Evolutionary conservation across 73 alveolate species (phyloP), one percentile per base, ranked within the genome.

Genomic region (Paramecium primaurelia): DNA sequence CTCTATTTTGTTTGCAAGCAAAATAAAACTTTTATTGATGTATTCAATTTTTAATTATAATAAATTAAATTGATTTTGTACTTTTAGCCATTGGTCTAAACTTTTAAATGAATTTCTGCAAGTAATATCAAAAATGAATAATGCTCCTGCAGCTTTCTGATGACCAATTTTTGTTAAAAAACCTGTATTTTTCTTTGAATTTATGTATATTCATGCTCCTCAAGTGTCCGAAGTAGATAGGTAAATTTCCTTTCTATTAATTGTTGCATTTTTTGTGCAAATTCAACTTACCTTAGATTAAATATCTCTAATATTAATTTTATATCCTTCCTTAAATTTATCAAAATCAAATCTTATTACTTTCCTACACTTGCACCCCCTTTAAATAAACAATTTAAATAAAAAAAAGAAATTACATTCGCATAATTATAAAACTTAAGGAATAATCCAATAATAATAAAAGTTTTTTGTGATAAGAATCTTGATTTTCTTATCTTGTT

Each of bases 91-190:
- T 59, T 94, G 94, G 18, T 88, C 51, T 60, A 93, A 77, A 44
- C 86, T 80, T 10, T 93, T 93, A 14, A 93, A 91, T n/a, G 93
- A 37, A 26, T 4, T 54, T 9, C 90, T 87, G 6, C 77, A 60
- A 28, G 97, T 71, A 18, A 96, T 91, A 86, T 96, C 98, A 85
- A 89, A 96, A 16, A 96, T 96, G 16, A 96, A 38, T 49, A 93
- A 59, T 77, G 95, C 96, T 3, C 98, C 98, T 71, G 94, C 95
- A 11, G 97, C 97, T 51, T 96, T 96, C 51, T 95, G 80, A 87
- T 92, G 96, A 93, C 95, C 96, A 75, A 94, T 85, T 93, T 92
- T 93, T 8, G 97, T 96, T 45, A 96, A 83, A 22, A n/a, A 96
- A 86, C 45, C 96, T 87, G 32, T 26, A 77, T 77, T 77, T 0